Base-by-base conservation (phyloP, 805 yeast species). In the Yamadazyma phyllophila region DNA sequence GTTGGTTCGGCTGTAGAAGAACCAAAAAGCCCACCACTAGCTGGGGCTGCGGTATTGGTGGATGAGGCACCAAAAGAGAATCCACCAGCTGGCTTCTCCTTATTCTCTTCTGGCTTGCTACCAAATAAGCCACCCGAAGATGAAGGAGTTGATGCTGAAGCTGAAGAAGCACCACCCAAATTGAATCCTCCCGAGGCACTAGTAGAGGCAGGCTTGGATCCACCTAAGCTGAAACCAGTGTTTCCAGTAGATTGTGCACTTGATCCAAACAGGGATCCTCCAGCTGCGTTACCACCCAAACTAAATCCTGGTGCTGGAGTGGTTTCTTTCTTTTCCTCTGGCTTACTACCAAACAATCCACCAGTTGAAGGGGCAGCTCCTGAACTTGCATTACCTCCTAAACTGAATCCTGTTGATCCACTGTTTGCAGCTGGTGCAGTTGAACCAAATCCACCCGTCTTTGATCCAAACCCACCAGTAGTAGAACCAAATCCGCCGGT, bases 311-410 rank as follows among this genome's bases (percentile, higher is more conserved):
- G 56, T 4, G 24, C 24, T 12, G 51, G 55, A 24, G 62, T 50
- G 10, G 54, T 50, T 27, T 47, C 54, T 29, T 48, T 53, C 47
- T 56, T 53, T 43, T 53, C 58, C 27, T 47, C 61, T 12, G 57
- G 51, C n/a, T 51, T 51, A 14, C 46, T 16, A 12, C 44, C 47
- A 16, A 43, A 41, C 36, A 39, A 10, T 5, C 38, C 38, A 6
- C 38, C 38, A 36, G 38, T 20, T 36, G 38, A 33, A 14, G 20
- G 9, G 10, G 9, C 17, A 15, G 36, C 12, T 12, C n/a, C 12
- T n/a, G 24, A 14, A 7, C 27, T 38, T 26, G 41, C 14, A 30
- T 27, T 15, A 7, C 31, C 13, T 29, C 31, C 31, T n/a, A 36
- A 36, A 17, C 29, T 24, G 14, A 36, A 36, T 11, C 38, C 38